phyloP scores from a whole-genome alignment of 768 basidiomycete genomes.

The Melanogaster broomeanus region DNA sequence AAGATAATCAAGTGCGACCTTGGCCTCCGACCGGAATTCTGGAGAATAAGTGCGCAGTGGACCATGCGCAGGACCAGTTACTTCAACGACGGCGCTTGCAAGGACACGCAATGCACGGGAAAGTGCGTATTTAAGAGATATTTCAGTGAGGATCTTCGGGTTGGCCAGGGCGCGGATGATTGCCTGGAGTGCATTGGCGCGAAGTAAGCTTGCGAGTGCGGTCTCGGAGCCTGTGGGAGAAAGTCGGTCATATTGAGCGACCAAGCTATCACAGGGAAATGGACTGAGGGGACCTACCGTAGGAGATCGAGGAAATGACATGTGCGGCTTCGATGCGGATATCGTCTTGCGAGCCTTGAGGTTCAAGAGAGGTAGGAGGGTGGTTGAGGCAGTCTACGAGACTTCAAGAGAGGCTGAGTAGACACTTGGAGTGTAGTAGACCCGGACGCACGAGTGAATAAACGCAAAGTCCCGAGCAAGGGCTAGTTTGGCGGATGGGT shows the following conservation, averaged over 20 bases:
- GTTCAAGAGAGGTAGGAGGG: conserved; percentile 31
- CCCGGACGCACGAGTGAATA: conserved; percentile 49
- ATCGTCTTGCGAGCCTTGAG: conserved; percentile 45
- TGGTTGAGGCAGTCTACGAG: conserved; percentile 63
- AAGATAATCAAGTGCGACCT: conserved; percentile 55
- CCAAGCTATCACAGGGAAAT: background rate
- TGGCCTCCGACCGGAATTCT: conserved; percentile 51
- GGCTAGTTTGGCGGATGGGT: conserved; percentile 67
- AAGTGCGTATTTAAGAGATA: conserved; percentile 54
- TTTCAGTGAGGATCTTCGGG: conserved; percentile 33
- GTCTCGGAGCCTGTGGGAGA: conserved; percentile 54
- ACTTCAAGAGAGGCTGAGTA: conserved; percentile 34
- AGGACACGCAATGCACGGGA: conserved; percentile 64
- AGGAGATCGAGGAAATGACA: conserved; percentile 70
- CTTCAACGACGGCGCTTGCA: conserved; percentile 60
- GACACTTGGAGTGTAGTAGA: background rate
- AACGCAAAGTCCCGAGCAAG: conserved; percentile 58
- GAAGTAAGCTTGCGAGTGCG: conserved; percentile 58
- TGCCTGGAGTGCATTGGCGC: conserved; percentile 56
- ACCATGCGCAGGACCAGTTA: conserved; percentile 70
- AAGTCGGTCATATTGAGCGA: background rate
- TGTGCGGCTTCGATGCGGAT: conserved; percentile 74
- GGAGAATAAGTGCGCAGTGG: conserved; percentile 44
- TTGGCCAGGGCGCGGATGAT: conserved; percentile 63
- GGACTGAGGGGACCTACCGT: conserved; percentile 42